Percentiles rank a stretch among this genome's conserved stretches.
phyloP scores from a whole-genome alignment of 2,329 filamentous ascomycete species.

The Pestalotiopsis sp. region DNA sequence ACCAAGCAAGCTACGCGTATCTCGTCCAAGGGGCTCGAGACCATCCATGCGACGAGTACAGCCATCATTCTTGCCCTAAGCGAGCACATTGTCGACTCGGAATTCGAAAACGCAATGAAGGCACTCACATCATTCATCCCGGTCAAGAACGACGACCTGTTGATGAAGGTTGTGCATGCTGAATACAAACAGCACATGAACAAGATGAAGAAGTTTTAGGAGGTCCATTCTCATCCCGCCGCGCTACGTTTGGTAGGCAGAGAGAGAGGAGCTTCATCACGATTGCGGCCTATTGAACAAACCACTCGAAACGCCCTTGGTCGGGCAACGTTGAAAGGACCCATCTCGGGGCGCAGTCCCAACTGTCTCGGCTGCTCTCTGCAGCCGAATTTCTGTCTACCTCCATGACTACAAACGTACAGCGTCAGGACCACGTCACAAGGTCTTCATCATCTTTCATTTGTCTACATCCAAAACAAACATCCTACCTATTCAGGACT shows the following conservation, averaged over 20 bases:
- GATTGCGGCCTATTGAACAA: not conserved
- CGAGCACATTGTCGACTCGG: constrained; percentile 85
- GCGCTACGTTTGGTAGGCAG: not conserved
- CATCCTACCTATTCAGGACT: not conserved
- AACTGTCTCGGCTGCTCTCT: not conserved
- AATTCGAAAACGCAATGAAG: constrained; percentile 99
- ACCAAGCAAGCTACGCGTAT: constrained; percentile 22
- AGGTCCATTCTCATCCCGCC: constrained; percentile 18
- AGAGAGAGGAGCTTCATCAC: not conserved
- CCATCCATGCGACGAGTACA: constrained; percentile 87
- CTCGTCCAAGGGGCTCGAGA: constrained; percentile 71
- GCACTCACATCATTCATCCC: constrained; percentile 92
- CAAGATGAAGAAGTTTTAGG: constrained; percentile 43
- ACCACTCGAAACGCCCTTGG: not conserved
- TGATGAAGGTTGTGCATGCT: constrained; percentile 87
- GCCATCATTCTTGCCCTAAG: constrained; percentile 89
- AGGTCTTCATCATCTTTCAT: not conserved
- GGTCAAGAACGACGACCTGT: constrained; percentile 87
- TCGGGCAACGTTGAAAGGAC: not conserved
- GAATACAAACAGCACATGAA: constrained; percentile 75
- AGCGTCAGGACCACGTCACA: not conserved
- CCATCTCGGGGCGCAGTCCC: not conserved
- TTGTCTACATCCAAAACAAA: not conserved
- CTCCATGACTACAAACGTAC: not conserved
- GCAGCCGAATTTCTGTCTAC: not conserved